Percentiles rank a stretch among this genome's conserved stretches.
Conservation (phyloP, 2,329 filamentous ascomycete species). For the Ambrosiella beaveri region DNA sequence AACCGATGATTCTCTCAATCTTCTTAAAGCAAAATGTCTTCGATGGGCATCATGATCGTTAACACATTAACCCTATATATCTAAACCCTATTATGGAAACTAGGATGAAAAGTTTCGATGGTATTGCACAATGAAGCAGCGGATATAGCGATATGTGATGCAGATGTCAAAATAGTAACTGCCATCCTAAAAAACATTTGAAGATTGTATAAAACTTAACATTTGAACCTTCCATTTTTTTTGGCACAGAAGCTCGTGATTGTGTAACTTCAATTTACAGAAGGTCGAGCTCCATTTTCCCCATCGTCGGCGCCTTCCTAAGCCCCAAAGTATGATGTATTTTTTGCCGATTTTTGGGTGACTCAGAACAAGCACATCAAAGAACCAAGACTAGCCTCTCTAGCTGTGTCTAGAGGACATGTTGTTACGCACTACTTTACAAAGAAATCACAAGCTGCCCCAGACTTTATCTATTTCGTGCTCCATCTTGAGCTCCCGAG, state of each 20-base stretch:
- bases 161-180: neutral
- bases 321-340: slow-evolving; percentile 3
- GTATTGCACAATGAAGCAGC: too few relatives aligned
- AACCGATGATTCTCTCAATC: too few relatives aligned
- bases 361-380: slow-evolving; percentile 4
- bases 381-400: neutral
- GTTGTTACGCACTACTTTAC: slow-evolving; percentile 4
- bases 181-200: neutral
- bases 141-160: neutral
- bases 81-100: neutral
- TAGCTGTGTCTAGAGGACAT: neutral
- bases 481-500: neutral
- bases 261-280: neutral
- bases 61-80: neutral
- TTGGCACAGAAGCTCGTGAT: neutral
- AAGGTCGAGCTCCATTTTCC: neutral
- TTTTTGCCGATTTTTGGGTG: neutral
- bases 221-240: neutral
- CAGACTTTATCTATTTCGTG: neutral
- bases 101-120: neutral
- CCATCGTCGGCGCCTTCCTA: neutral
- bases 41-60: neutral
- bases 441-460: neutral
- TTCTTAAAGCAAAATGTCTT: too few relatives aligned
- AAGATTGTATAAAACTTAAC: neutral